Evolutionary conservation across 352 stramenopile genomes (phyloP), one percentile per base, ranked within the genome.

Genomic region (Lagenidium sp.): DNA sequence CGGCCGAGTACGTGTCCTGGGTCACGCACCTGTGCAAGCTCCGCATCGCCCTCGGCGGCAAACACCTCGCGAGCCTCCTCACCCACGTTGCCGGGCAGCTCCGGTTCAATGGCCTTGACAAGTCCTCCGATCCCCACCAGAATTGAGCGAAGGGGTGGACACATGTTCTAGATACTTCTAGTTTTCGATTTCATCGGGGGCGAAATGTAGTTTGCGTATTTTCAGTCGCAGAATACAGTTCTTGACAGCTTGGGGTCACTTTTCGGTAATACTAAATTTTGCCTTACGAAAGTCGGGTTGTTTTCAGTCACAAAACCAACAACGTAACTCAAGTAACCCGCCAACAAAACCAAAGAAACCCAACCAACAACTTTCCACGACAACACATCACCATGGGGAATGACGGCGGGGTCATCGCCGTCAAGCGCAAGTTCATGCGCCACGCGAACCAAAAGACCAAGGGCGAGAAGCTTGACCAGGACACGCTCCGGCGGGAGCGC

Each of bases 351-450:
- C 8, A 8, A 13, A 32, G 28, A 39, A 34, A 47, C 18, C 5
- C 16, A 0, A 40, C 22, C n/a, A 34, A 22, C 24, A n/a, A n/a
- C n/a, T n/a, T n/a, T n/a, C n/a, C n/a, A n/a, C n/a, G n/a, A n/a
- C n/a, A n/a, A n/a, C n/a, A n/a, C n/a, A n/a, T n/a, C n/a, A 70
- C 3, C 40, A 97, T 97, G 88, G 88, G 88, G 36, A 95, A 94
- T 50, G 88, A 97, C 62, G 88, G 88, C 43, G 88, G 88, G 50
- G 88, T 96, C 39, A 85, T 96, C 72, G 88, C 88, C n/a, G 85
- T 94, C 39, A 92, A 96, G 76, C 81, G 88, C 72, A 93, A 94
- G 72, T 97, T 94, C 65, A 93, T 96, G 82, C 80, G 85, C 47
- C 81, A 92, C 50, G 80, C 67, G 30, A 85, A 94, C 52, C 55